Evolutionary conservation across 2,329 filamentous ascomycete species (phyloP).

Genomic region (Aspergillus neoniger): DNA sequence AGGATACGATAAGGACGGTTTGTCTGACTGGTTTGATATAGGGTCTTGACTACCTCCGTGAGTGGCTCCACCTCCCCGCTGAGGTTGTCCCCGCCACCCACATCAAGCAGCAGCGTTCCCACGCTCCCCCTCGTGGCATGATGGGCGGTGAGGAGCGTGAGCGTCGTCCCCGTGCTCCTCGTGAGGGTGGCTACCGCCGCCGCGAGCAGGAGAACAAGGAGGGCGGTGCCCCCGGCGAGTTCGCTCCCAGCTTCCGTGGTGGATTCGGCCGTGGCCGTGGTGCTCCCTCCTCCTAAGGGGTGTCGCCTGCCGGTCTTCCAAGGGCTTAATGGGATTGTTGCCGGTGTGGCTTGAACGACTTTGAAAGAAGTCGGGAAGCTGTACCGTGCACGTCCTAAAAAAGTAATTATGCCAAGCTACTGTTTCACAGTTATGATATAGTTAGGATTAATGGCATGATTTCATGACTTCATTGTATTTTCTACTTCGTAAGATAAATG

Average conservation of each 20-base stretch:
- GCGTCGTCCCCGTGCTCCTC: conserved; percentile 76
- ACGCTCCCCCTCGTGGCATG: conserved; percentile 98
- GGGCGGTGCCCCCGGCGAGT: conserved; percentile 87
- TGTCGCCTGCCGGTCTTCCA: conserved; percentile 36
- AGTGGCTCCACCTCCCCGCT: conserved; percentile 99
- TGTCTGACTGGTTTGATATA: conserved; percentile 12
- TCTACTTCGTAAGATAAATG: background rate
- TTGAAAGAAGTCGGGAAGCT: conserved; percentile 29
- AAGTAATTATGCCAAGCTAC: conserved; percentile 26
- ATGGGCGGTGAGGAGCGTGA: conserved; percentile 83
- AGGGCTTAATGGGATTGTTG: conserved; percentile 28
- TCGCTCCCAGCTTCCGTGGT: conserved; percentile 90
- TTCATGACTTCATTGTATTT: conserved; percentile 22
- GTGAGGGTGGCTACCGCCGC: conserved; percentile 88
- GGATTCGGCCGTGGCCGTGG: conserved; percentile 87
- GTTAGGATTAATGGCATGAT: conserved; percentile 37
- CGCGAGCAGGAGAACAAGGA: conserved; percentile 86
- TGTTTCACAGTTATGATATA: conserved; percentile 29
- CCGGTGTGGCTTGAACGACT: conserved; percentile 32
- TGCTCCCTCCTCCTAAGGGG: conserved; percentile 59
- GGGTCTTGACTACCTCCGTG: conserved; percentile 99
- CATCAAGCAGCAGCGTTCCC: conserved; percentile 99
- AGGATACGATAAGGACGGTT: background rate
- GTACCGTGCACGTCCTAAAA: conserved; percentile 27
- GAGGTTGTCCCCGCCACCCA: conserved; percentile 99